phyloP scores from a whole-genome alignment of 1,139 yeast species.

The Magnusiomyces suaveolens region DNA sequence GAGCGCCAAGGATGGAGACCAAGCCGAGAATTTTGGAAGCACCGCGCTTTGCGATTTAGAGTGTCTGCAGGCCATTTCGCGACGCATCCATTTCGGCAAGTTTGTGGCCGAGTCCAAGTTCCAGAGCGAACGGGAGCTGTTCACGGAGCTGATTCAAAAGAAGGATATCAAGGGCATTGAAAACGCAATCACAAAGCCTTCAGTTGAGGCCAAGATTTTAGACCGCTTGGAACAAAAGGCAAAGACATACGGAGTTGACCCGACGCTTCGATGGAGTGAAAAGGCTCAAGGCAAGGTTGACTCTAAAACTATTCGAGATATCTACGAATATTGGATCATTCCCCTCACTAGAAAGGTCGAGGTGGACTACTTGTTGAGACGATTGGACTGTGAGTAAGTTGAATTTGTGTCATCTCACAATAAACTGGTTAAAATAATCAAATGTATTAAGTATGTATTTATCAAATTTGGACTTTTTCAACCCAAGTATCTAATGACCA shows the following conservation, averaged over 20 bases:
- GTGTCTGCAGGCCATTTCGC: constrained; percentile 75
- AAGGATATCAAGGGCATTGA: constrained; percentile 67
- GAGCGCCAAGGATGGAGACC: constrained; percentile 49
- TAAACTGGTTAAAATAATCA: background rate
- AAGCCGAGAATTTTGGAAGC: constrained; percentile 78
- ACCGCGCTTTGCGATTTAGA: constrained; percentile 80
- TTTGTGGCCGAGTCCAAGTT: constrained; percentile 95
- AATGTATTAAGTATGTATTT: too few species aligned
- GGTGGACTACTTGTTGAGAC: constrained; percentile 74
- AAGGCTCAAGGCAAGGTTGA: constrained; percentile 67
- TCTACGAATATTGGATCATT: constrained; percentile 80
- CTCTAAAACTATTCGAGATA: constrained; percentile 68
- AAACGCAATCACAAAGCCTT: constrained; percentile 71
- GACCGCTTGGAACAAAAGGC: constrained; percentile 73
- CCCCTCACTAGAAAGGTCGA: constrained; percentile 94
- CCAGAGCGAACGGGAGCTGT: constrained; percentile 53
- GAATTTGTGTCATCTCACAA: constrained; percentile 16
- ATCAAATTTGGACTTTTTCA: too few species aligned
- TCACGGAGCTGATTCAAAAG: constrained; percentile 52
- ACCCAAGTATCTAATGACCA: constrained; percentile 45
- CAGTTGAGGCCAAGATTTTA: constrained; percentile 76
- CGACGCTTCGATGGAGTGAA: constrained; percentile 59
- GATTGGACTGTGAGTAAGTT: constrained; percentile 46
- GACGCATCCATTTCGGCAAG: constrained; percentile 93
- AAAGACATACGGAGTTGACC: constrained; percentile 79